Evolutionary conservation across 257 asterid genomes (phyloP).

Genomic region (Nemophila menziesii): DNA sequence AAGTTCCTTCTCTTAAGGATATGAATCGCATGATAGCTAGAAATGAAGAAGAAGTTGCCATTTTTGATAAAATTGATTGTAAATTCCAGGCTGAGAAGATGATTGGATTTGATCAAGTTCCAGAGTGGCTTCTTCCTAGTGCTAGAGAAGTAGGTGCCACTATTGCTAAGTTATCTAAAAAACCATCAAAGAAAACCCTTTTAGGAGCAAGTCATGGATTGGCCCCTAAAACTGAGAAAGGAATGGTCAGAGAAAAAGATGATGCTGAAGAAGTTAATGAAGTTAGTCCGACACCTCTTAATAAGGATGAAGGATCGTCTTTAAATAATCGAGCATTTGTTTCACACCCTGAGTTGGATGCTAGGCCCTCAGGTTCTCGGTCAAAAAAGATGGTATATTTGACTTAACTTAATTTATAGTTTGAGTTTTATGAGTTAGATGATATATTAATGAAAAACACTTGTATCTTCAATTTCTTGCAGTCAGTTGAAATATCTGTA

Average conservation of each 20-base stretch:
- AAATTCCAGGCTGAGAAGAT: conserved; percentile 92
- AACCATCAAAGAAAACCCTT: conserved; percentile 46
- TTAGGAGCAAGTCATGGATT: conserved; percentile 45
- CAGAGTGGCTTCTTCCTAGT: conserved; percentile 86
- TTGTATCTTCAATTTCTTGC: conserved; percentile 14
- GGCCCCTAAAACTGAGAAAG: conserved; percentile 59
- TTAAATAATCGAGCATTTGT: conserved; percentile 93
- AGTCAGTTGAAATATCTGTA: conserved; percentile 75
- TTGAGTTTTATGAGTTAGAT: background rate
- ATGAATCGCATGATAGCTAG: conserved; percentile 99
- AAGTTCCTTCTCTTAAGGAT: conserved; percentile 93
- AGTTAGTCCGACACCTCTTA: conserved; percentile 21
- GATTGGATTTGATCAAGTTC: conserved; percentile 83
- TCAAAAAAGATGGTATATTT: conserved; percentile 60
- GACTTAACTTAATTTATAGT: background rate
- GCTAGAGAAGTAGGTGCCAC: conserved; percentile 68
- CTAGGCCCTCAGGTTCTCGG: conserved; percentile 75
- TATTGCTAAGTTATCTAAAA: conserved; percentile 65
- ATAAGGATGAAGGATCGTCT: conserved; percentile 81
- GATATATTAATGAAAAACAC: background rate
- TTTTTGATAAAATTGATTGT: conserved; percentile 97
- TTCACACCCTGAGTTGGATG: conserved; percentile 85
- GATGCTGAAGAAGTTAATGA: conserved; percentile 65
- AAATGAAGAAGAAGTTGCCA: conserved; percentile 82
- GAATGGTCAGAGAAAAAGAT: conserved; percentile 71